Percentiles rank a stretch among this genome's conserved stretches.
phyloP scores from a whole-genome alignment of 768 basidiomycete species.

The Sporobolomyces pararoseus region DNA sequence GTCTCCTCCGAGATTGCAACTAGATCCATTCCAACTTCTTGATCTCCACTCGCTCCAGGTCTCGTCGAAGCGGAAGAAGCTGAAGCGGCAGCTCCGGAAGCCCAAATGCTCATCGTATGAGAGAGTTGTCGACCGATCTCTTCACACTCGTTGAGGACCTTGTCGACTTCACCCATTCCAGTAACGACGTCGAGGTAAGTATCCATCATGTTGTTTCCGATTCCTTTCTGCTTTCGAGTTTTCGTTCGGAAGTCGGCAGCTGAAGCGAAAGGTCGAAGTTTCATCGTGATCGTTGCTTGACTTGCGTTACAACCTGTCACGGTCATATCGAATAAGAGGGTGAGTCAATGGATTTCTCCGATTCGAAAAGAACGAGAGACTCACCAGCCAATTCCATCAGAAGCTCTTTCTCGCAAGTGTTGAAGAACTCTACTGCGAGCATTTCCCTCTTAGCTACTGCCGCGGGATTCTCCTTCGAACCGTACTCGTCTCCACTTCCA shows the following conservation, averaged over 20 bases:
- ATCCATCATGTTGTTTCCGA: slow-evolving; percentile 85
- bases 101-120: slow-evolving; percentile 74
- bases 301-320: slow-evolving; percentile 61
- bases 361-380: background rate
- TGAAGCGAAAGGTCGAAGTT: slow-evolving; percentile 72
- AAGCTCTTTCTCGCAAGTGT: slow-evolving; percentile 50
- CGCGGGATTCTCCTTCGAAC: slow-evolving; percentile 27
- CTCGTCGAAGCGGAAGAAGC: slow-evolving; percentile 36
- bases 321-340: background rate
- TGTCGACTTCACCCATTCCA: slow-evolving; percentile 73
- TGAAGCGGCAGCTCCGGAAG: slow-evolving; percentile 46
- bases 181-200: slow-evolving; percentile 78
- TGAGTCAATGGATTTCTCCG: too few relatives aligned
- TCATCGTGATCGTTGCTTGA: slow-evolving; percentile 74
- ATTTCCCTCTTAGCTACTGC: slow-evolving; percentile 30
- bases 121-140: slow-evolving; percentile 71
- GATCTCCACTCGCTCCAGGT: slow-evolving; percentile 31
- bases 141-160: slow-evolving; percentile 82
- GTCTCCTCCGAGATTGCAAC: slow-evolving; percentile 48
- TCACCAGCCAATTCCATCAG: slow-evolving; percentile 50
- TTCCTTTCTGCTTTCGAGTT: slow-evolving; percentile 86
- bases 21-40: slow-evolving; percentile 44
- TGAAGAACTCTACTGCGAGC: slow-evolving; percentile 52
- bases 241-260: slow-evolving; percentile 70
- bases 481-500: slow-evolving; percentile 42